Evolutionary conservation across 352 stramenopile species (phyloP).

Genomic region (Phytophthora ohioensis): DNA sequence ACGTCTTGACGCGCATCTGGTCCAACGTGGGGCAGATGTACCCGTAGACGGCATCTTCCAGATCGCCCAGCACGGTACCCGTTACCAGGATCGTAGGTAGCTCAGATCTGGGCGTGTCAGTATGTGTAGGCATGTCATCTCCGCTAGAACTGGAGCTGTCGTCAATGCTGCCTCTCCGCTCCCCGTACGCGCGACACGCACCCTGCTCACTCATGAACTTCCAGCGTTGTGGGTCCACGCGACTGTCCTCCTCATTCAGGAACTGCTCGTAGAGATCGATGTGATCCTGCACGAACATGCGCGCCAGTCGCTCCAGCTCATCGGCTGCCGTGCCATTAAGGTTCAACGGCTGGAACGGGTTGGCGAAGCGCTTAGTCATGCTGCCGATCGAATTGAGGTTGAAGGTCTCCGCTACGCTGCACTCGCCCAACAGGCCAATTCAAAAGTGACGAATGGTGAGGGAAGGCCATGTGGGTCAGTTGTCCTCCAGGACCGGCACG

Average conservation of each 20-base stretch:
- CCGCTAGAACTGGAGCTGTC: slow-evolving; percentile 35
- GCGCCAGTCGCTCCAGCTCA: slow-evolving; percentile 42
- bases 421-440: slow-evolving; percentile 6
- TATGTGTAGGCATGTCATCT: slow-evolving; percentile 34
- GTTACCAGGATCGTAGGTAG: slow-evolving; percentile 40
- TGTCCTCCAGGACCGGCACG: background rate
- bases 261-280: slow-evolving; percentile 56
- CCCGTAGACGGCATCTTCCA: slow-evolving; percentile 61
- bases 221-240: slow-evolving; percentile 48
- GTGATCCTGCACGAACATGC: slow-evolving; percentile 50
- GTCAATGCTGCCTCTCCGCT: slow-evolving; percentile 34
- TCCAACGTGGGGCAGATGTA: slow-evolving; percentile 45
- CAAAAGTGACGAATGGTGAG: slow-evolving; percentile 14
- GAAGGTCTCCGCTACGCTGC: slow-evolving; percentile 3
- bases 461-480: background rate
- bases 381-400: background rate
- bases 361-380: slow-evolving; percentile 51
- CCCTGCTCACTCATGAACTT: slow-evolving; percentile 53
- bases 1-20: slow-evolving; percentile 51
- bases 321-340: slow-evolving; percentile 37
- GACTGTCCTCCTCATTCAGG: slow-evolving; percentile 37
- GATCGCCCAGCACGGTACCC: slow-evolving; percentile 48
- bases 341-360: slow-evolving; percentile 48
- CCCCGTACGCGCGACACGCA: slow-evolving; percentile 49
- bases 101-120: slow-evolving; percentile 35